Evolutionary conservation across 768 basidiomycete genomes (phyloP), one percentile per base, ranked within the genome.

Genomic region (Lactarius pseudohatsudake): DNA sequence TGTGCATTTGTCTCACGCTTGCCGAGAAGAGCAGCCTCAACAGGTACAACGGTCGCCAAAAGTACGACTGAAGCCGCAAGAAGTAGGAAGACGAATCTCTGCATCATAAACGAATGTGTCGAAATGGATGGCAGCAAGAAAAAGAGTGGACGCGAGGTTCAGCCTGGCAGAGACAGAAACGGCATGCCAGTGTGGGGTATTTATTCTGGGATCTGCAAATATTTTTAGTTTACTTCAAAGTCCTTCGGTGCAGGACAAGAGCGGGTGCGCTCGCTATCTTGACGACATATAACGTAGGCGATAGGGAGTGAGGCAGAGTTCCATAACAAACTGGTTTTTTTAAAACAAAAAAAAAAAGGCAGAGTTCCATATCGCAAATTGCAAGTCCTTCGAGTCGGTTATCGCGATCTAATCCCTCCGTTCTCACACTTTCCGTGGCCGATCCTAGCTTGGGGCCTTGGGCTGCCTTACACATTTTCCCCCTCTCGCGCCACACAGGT

Each of bases 1-100:
- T 58, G 22, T 16, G 26, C 57, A 53, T 64, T 64, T 1, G 64
- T 64, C 34, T 38, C 63, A 26, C 47, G 64, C 7, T 22, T 30
- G 32, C 3, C 26, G 2, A 56, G 10, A 1, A 41, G 10, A 4
- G n/a, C 45, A 30, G 45, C 57, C 36, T 59, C 36, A 18, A 59
- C 56, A n/a, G 36, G 57, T 18, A 30, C 26, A 8, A 40, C 13
- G 20, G 40, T 9, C 4, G 36, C 47, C 34, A 64, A 20, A 36
- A 64, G 26, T n/a, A n/a, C 32, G 16, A n/a, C 28, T 4, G 40
- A 34, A 9, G 4, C 30, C 4, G 22, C 64, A 40, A 64, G 34
- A 11, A 53, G 7, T 8, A 64, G 0, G 4, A 57, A 20, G 2
- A 4, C 26, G 38, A 64, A 59, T 56, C 47, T 64, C 45, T 64